Evolutionary conservation across 495 filamentous ascomycete species (phyloP).

Genomic region (Neurospora africana): DNA sequence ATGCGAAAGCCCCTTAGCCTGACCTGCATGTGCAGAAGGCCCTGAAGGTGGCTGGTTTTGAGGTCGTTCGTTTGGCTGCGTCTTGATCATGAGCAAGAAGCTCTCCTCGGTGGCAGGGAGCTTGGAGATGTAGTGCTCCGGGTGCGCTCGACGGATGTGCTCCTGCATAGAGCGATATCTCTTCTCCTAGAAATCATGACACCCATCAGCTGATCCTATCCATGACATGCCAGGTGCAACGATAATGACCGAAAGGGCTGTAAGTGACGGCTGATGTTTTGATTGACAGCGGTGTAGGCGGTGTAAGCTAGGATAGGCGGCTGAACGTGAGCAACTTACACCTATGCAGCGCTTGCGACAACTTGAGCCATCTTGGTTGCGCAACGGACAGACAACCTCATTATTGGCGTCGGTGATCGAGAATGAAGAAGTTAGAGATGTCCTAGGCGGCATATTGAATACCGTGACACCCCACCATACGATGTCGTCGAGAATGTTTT

Average conservation of each 20-base stretch:
- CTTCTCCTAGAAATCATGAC: conserved; percentile 59
- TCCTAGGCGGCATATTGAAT: conserved; percentile 70
- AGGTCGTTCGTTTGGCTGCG: conserved; percentile 73
- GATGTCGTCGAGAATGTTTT: conserved; percentile 12
- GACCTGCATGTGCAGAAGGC: conserved; percentile 18
- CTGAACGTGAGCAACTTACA: conserved; percentile 52
- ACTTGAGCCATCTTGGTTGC: conserved; percentile 91
- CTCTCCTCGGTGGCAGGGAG: conserved; percentile 97
- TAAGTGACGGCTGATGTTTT: not conserved
- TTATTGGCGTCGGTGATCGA: conserved; percentile 85
- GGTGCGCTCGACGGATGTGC: conserved; percentile 95
- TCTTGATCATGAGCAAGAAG: conserved; percentile 91
- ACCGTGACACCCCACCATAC: conserved; percentile 48
- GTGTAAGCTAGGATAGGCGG: conserved; percentile 11
- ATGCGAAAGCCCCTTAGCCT: conserved; percentile 30
- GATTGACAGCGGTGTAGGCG: not conserved
- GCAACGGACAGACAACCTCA: conserved; percentile 93
- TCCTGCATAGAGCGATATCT: conserved; percentile 99
- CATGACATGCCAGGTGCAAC: not conserved
- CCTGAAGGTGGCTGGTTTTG: conserved; percentile 19
- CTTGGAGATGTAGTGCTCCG: conserved; percentile 96
- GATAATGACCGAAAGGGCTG: not conserved
- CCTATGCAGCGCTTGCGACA: conserved; percentile 97
- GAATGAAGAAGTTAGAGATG: conserved; percentile 79
- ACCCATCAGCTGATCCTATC: conserved; percentile 4